Percentiles rank a stretch among this genome's conserved stretches.
phyloP scores from a whole-genome alignment of 257 asterid genomes.

The Solanum boliviense region DNA sequence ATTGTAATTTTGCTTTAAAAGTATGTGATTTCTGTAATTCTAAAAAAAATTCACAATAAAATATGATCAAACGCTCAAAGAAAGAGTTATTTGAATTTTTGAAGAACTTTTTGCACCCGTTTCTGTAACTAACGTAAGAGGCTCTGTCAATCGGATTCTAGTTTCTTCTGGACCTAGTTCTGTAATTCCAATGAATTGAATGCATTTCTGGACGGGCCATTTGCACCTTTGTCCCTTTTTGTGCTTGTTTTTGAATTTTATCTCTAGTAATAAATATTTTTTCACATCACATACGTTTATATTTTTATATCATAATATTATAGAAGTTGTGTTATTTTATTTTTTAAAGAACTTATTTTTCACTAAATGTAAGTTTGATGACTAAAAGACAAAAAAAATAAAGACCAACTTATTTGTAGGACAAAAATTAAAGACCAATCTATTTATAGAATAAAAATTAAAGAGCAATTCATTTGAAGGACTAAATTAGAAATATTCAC shows the following conservation, averaged over 20 bases:
- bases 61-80: too few relatives aligned
- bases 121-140: neutral
- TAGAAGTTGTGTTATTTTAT: fast-evolving
- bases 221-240: neutral
- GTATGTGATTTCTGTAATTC: too few relatives aligned
- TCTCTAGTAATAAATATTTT: too few relatives aligned
- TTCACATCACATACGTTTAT: too few relatives aligned
- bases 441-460: too few relatives aligned
- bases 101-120: neutral
- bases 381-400: neutral
- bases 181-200: neutral
- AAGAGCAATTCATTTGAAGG: neutral
- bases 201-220: neutral
- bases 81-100: too few relatives aligned
- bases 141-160: neutral
- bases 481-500: neutral
- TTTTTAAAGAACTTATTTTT: too few relatives aligned
- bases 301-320: too few relatives aligned
- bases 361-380: neutral
- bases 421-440: too few relatives aligned
- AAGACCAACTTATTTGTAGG: neutral
- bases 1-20: too few relatives aligned
- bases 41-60: too few relatives aligned
- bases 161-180: neutral
- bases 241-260: too few relatives aligned